Evolutionary conservation across 78 protist genomes (phyloP).

Genomic region (Dictyostelium purpureum): DNA sequence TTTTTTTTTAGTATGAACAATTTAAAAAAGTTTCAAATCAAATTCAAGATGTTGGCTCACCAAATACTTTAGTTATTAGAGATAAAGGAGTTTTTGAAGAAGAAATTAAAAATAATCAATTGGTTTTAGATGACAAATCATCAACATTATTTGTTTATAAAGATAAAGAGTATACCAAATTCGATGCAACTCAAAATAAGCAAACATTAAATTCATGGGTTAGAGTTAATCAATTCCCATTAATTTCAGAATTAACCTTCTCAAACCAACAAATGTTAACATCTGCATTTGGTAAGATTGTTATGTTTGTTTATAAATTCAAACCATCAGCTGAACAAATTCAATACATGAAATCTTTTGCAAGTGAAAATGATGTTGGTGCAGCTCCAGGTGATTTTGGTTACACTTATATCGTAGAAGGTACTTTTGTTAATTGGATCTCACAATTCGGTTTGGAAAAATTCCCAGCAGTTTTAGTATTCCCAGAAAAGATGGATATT

Average conservation of each 20-base stretch:
- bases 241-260: background rate
- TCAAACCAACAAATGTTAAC: conserved; percentile 14
- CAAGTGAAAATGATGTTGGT: background rate
- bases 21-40: background rate
- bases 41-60: conserved; percentile 5
- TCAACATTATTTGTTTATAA: background rate
- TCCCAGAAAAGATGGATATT: conserved; percentile 19
- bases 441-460: background rate
- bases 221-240: conserved; percentile 45
- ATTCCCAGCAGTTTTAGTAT: conserved; percentile 44
- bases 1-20: background rate
- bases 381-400: conserved; percentile 29
- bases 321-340: background rate
- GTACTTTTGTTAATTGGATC: conserved; percentile 11
- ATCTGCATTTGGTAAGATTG: conserved; percentile 7
- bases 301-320: conserved; percentile 23
- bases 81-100: background rate
- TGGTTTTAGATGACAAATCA: background rate
- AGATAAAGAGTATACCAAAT: background rate
- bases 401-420: background rate
- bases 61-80: background rate
- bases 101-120: background rate
- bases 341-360: conserved; percentile 19
- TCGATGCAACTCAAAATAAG: background rate
- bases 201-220: conserved; percentile 8